Base-by-base conservation (phyloP, 805 yeast genomes). In the Sungouiella thailandica region DNA sequence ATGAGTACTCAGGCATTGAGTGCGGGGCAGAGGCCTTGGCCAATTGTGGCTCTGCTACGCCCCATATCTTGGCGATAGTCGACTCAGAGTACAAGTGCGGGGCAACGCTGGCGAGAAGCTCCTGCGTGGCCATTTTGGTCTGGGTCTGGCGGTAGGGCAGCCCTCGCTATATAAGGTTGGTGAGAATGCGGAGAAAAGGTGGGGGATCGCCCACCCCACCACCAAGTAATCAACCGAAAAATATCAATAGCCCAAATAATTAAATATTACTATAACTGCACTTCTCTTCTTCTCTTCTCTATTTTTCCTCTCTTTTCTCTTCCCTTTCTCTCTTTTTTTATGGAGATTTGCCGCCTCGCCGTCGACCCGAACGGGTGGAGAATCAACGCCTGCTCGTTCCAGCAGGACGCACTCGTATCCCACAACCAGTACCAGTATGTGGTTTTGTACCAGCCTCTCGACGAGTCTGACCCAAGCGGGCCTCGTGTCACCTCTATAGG, bases 321-420 rank as follows among this genome's bases (percentile, higher is more conserved):
- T n/a, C n/a, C n/a, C n/a, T n/a, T n/a, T n/a, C n/a, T n/a, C n/a
- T n/a, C n/a, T n/a, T n/a, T n/a, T n/a, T n/a, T n/a, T n/a, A n/a
- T n/a, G n/a, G n/a, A n/a, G n/a, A n/a, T n/a, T n/a, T n/a, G n/a
- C n/a, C n/a, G n/a, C 22, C 22, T 19, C 22, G 22, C 22, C 22
- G 22, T 19, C 8, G 22, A 19, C 22, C 22, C 22, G 7, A 19
- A 19, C 22, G 22, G 22, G 64, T 19, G 39, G 33, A 28, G 51
- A 24, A 47, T 47, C 23, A 47, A 45, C 19, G 29, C 44, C 28
- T 45, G 47, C 25, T 37, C 48, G 3, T 47, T 47, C 28, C 51
- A 47, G 23, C 50, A 46, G 30, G 50, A 46, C 29, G 45, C 47
- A 7, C 15, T 46, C 17, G 29, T 38, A 15, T 37, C 49, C 5